Base-by-base conservation (phyloP, 192 early-diverging fungal genomes). In the Entomortierella chlamydospora region DNA sequence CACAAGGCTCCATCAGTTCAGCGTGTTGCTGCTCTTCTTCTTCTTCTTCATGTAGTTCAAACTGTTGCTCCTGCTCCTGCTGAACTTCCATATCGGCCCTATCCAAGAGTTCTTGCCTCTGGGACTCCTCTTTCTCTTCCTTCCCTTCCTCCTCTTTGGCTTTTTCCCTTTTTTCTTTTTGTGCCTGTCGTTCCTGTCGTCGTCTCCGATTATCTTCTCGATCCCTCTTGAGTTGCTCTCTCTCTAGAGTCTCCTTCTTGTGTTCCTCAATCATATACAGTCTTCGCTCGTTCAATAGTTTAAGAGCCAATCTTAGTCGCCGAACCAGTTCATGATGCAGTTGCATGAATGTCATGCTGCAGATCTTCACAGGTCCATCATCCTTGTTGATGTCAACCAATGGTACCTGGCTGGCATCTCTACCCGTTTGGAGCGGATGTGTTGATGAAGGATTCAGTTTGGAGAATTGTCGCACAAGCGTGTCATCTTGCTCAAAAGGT, bases 321-420 rank as follows among this genome's bases (percentile, higher is more conserved):
- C 67, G 74, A 4, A 78, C 74, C n/a, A 78, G n/a, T 37, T 78
- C 51, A 9, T 7, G 26, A 10, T 78, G 74, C 25, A 78, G 30
- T 18, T 62, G 12, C 54, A 47, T 61, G 18, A 78, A 60, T 4
- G 74, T 78, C 74, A 70, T 54, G 39, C 52, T 15, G 23, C 34
- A 41, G 26, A 78, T 69, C 55, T 7, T 33, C 0, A 64, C 54
- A 2, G 31, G 45, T 23, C 15, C 56, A 1, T 39, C 43, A 23
- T 56, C 56, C 9, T 56, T 69, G 11, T 29, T 4, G 20, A 68
- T 58, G 4, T 47, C 60, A n/a, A n/a, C 33, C 34, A 57, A 26
- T 3, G 62, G 64, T 18, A 61, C 22, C 20, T 62, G 59, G 13
- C 50, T 50, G 0, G 73, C 52, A 62, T 69, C 73, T 17, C 2